Percentiles rank a stretch among this genome's conserved stretches.
Evolutionary conservation across 345 rosid species (phyloP).

Genomic region (Orychophragmus violaceus): DNA sequence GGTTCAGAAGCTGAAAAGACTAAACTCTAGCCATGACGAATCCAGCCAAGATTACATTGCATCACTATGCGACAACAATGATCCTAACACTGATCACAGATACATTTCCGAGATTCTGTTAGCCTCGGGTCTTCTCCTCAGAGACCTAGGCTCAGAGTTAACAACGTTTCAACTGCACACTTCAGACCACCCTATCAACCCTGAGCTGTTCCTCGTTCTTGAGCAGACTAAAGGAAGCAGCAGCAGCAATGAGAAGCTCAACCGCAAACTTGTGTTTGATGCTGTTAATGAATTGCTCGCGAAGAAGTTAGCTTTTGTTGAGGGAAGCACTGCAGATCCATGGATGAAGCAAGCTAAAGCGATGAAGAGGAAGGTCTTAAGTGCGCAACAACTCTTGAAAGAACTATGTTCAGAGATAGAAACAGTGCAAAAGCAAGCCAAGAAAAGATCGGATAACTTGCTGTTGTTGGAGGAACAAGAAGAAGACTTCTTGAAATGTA

Average conservation of each 20-base stretch:
- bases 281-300: conserved; percentile 71
- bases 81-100: conserved; percentile 63
- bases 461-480: conserved; percentile 37
- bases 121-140: conserved; percentile 91
- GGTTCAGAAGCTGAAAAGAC: conserved; percentile 75
- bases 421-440: conserved; percentile 35
- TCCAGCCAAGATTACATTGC: conserved; percentile 89
- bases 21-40: conserved; percentile 87
- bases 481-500: conserved; percentile 48
- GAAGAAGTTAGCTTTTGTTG: conserved; percentile 42
- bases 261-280: conserved; percentile 76
- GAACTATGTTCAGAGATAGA: conserved; percentile 72
- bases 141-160: conserved; percentile 55
- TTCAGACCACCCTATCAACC: conserved; percentile 87
- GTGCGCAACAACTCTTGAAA: conserved; percentile 72
- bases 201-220: conserved; percentile 76
- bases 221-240: conserved; percentile 79
- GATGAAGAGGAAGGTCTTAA: conserved; percentile 49
- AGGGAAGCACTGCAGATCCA: conserved; percentile 35
- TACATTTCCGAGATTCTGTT: conserved; percentile 87
- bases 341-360: conserved; percentile 40
- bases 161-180: conserved; percentile 67
- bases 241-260: conserved; percentile 43
- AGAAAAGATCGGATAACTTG: conserved; percentile 35
- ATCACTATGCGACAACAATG: conserved; percentile 71